phyloP scores from a whole-genome alignment of 176 grass and related monocot genomes.

The Oryza glumipatula region DNA sequence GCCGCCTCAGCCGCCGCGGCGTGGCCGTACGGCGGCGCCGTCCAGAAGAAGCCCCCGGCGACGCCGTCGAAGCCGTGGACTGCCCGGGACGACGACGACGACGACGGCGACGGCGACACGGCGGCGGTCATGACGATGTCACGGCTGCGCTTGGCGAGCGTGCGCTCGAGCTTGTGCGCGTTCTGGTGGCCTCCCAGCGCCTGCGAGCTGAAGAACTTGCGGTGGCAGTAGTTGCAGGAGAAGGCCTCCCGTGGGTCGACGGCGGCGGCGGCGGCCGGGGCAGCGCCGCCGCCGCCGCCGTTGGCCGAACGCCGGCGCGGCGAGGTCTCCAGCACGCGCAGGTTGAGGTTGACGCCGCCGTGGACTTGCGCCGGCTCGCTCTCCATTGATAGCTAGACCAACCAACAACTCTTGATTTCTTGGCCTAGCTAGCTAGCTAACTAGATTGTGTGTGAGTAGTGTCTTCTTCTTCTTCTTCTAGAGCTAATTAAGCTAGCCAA shows the following conservation, averaged over 20 bases:
- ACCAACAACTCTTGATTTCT: background rate
- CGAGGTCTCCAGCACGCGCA: conserved; percentile 41
- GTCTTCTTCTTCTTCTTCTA: background rate
- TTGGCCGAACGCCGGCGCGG: background rate
- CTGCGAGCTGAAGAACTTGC: conserved; percentile 85
- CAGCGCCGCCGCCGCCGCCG: background rate
- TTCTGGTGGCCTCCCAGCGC: conserved; percentile 98
- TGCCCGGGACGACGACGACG: background rate
- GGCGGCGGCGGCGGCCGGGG: background rate
- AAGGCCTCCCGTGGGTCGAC: conserved; percentile 40
- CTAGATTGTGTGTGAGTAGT: background rate
- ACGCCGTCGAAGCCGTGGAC: background rate
- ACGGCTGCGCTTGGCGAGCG: conserved; percentile 69
- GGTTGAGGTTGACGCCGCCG: conserved; percentile 59
- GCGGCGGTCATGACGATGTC: conserved; percentile 3
- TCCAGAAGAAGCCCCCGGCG: background rate
- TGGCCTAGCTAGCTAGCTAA: background rate
- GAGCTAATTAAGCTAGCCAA: background rate
- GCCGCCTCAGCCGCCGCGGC: background rate
- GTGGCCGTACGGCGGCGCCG: background rate
- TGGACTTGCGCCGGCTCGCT: background rate
- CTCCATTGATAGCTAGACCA: conserved; percentile 35
- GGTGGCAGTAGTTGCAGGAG: conserved; percentile 94
- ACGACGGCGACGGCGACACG: background rate
- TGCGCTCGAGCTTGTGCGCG: conserved; percentile 97